Base-by-base conservation (phyloP, 2,329 filamentous ascomycete genomes). In the Venturia carpophila region DNA sequence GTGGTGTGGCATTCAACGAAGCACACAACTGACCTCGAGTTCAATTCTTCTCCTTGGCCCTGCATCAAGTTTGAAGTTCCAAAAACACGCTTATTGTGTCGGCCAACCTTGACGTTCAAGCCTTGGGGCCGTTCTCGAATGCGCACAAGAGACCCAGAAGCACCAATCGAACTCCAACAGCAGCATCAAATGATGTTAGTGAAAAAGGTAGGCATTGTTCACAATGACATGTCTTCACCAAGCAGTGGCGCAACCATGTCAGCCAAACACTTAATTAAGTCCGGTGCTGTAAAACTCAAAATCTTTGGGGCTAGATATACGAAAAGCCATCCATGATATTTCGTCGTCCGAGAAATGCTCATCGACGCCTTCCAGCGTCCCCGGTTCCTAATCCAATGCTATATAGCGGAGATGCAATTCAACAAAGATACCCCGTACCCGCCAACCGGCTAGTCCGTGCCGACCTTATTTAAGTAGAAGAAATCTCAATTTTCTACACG, bases 221-320 rank as follows among this genome's bases (percentile, higher is more conserved):
- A 45, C 15, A 42, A 45, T 45, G 42, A n/a, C 5, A 17, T 45
- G 3, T n/a, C 15, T 15, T 45, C 17, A 45, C 42, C 39, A 45
- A 45, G 42, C 42, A 45, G 17, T n/a, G 13, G 13, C 42, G 19
- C 15, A 45, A 45, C 17, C 39, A 34, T 42, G n/a, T 52, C 21
- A 17, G 52, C 19, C 52, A 58, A n/a, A 58, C 27, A 37, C 10
- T 58, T 58, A 27, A 58, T 58, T 58, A 37, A n/a, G 52, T 37
- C 52, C 52, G 19, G 19, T 37, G n/a, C 52, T 58, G 37, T 34
- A 15, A 37, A 34, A 15, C 7, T 27, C 9, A n/a, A 58, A 37
- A 34, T 7, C 52, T 37, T 58, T 15, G 30, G 52, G 15, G 3
- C 47, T 27, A 24, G 37, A n/a, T 39, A 37, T 58, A 58, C 45